Conservation (phyloP, 768 basidiomycete species). For the Cyclocybe cylindracea region DNA sequence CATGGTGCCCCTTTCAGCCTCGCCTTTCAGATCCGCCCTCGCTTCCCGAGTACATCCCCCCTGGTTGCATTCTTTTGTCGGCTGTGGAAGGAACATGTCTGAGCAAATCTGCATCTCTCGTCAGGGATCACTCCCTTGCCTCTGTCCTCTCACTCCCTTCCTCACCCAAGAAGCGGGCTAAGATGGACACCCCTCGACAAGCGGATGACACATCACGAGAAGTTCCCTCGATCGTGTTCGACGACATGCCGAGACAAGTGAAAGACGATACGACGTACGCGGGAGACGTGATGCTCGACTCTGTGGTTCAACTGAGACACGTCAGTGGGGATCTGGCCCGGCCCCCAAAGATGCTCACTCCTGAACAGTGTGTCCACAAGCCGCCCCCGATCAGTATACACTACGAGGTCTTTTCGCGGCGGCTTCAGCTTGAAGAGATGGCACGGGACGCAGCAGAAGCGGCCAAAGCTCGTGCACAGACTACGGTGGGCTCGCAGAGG, state of each 20-base stretch:
- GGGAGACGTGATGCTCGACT: neutral
- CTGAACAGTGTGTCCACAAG: slow-evolving; percentile 8
- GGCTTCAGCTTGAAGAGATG: slow-evolving; percentile 5
- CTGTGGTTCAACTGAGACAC: slow-evolving; percentile 1
- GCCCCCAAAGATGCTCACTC: slow-evolving; percentile 22
- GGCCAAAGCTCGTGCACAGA: neutral
- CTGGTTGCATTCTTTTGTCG: slow-evolving; percentile 8
- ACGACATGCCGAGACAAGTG: slow-evolving; percentile 9
- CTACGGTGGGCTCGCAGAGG: neutral
- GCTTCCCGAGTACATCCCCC: slow-evolving; percentile 2
- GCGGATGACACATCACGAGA: neutral
- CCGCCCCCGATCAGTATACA: slow-evolving; percentile 17
- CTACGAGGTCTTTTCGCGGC: slow-evolving; percentile 19
- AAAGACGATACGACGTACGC: slow-evolving; percentile 2
- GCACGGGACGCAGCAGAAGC: neutral
- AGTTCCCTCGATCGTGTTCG: slow-evolving; percentile 3
- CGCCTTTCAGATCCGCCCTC: neutral
- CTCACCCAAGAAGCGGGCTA: slow-evolving; percentile 10
- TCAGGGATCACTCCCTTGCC: neutral
- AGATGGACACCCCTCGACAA: neutral
- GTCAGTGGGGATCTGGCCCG: slow-evolving; percentile 16
- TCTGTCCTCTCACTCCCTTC: too few species aligned
- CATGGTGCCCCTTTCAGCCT: slow-evolving; percentile 10
- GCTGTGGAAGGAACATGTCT: slow-evolving; percentile 8
- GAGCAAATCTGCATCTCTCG: neutral